Evolutionary conservation across 176 grass and related monocot genomes (phyloP).

Genomic region (Lolium rigidum): DNA sequence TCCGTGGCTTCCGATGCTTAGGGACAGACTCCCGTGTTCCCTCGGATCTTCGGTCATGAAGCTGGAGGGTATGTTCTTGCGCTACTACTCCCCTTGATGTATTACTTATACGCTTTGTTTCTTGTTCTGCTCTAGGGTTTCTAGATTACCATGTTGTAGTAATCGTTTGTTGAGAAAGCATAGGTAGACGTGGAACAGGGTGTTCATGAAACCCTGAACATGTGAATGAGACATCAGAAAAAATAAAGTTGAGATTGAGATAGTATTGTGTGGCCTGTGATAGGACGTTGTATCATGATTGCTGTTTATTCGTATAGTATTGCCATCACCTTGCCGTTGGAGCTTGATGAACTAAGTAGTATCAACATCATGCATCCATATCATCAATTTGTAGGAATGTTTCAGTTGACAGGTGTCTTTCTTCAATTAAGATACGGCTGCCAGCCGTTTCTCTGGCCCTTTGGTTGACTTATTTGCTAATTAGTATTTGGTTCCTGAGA

Average conservation of each 20-base stretch:
- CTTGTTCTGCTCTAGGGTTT: not conserved
- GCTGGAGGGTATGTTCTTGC: slow-evolving; percentile 69
- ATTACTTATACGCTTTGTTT: not conserved
- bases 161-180: slow-evolving; percentile 3
- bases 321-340: not conserved
- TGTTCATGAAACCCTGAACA: not conserved
- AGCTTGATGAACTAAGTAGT: not conserved
- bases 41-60: slow-evolving; percentile 92
- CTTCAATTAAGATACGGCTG: not conserved
- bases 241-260: too few relatives aligned
- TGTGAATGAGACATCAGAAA: not conserved
- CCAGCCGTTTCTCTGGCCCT: not conserved
- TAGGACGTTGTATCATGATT: not conserved
- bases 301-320: not conserved
- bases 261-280: not conserved
- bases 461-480: not conserved
- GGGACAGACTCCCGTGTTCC: slow-evolving; percentile 87
- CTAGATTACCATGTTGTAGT: not conserved
- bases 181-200: not conserved
- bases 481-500: not conserved
- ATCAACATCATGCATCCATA: not conserved
- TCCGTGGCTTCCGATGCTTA: slow-evolving; percentile 26
- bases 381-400: not conserved
- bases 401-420: not conserved
- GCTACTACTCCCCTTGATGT: too few relatives aligned